Base-by-base conservation (phyloP, 176 grass and related monocot genomes). In the Aegilops longissima region DNA sequence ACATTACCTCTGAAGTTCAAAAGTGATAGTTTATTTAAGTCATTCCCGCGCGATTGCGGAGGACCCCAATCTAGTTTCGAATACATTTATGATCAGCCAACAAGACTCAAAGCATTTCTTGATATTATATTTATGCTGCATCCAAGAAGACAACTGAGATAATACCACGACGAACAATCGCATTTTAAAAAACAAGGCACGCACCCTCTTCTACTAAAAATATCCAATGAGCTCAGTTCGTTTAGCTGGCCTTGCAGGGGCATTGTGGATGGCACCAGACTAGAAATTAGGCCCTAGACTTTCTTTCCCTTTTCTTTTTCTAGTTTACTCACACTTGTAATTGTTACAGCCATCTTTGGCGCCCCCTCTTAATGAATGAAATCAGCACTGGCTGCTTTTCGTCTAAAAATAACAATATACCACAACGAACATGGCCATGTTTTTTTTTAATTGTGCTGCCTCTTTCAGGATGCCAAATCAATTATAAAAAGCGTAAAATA, bases 401-500 rank as follows among this genome's bases (percentile, higher is more conserved):
- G 40, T 44, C 40, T 11, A 44, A 44, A 44, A 44, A 44, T 44
- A 44, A 40, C 39, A 40, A 40, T 44, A 77, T 45, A 56, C 42
- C 23, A 83, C 8, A 39, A 29, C 24, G 6, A 79, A 54, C 33
- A 16, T 17, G 65, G 18, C 23, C n/a, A 62, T 63, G 25, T 71
- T 40, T 44, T 11, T 11, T 25, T 18, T 17, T 10, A 47, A 67
- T 4, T 75, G 34, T 21, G 21, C 44, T 17, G 24, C 16, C 61
- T 36, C 69, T n/a, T 77, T 51, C 71, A 61, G 34, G 30, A 77
- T 70, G 21, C 83, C 39, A 82, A 71, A 65, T 8, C 5, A 70
- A 70, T 76, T 66, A 5, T 14, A 51, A 11, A 74, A 81, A 39
- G 16, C 5, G 6, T 70, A 59, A 10, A 58, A 20, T 61, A 77